Conservation (phyloP, 116 monocot genomes). For the Thalassia testudinum region DNA sequence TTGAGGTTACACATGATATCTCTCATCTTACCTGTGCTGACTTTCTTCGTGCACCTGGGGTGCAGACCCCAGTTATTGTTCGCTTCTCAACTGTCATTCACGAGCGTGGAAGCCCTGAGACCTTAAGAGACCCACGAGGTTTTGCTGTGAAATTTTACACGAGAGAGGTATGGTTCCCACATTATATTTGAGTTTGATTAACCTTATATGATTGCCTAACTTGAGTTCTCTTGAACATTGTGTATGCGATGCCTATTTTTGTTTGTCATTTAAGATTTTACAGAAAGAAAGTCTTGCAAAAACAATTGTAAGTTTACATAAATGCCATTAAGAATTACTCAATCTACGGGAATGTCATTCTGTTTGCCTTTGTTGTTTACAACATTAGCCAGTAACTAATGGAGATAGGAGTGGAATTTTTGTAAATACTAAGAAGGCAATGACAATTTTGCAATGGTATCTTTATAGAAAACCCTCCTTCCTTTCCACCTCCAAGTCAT, state of each 20-base stretch:
- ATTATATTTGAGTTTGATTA: background rate
- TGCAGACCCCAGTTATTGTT: constrained; percentile 73
- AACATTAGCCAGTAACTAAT: no score
- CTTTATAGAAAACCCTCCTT: no score
- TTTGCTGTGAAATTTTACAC: constrained; percentile 93
- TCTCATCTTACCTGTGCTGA: constrained; percentile 83
- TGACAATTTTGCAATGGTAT: no score
- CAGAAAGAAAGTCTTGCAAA: background rate
- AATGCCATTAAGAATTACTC: no score
- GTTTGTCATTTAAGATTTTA: background rate
- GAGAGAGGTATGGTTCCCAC: constrained; percentile 51
- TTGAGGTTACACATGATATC: constrained; percentile 80
- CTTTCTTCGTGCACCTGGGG: constrained; percentile 77
- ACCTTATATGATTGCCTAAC: background rate
- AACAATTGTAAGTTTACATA: no score
- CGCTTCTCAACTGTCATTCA: constrained; percentile 90
- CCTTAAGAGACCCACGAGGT: constrained; percentile 73
- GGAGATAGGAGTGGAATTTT: no score
- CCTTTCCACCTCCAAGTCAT: no score
- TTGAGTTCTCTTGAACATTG: background rate
- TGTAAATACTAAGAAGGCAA: no score
- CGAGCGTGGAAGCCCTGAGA: constrained; percentile 88
- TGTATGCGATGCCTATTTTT: background rate
- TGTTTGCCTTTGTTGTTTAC: no score
- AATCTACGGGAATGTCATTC: no score